Evolutionary conservation across 2,329 filamentous ascomycete genomes (phyloP), one percentile per base, ranked within the genome.

Genomic region (Claviceps pusilla): DNA sequence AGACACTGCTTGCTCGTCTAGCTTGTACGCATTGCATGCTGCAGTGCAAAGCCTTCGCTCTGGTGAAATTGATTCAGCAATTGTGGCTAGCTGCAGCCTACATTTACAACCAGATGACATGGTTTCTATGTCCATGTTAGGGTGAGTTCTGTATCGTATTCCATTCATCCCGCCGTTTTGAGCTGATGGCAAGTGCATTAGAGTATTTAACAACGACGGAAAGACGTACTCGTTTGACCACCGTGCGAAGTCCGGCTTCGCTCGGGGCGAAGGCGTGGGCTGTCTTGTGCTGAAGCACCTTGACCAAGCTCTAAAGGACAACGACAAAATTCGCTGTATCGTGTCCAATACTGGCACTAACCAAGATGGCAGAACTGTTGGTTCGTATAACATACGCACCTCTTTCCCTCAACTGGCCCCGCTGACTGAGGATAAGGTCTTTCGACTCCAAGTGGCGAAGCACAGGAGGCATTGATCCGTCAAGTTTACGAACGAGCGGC

Each of bases 261-360:
- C 75, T 0, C 73, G 81, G 14, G 82, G 79, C 7, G 81, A 84
- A 59, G 81, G 79, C 3, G 73, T 75, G 24, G 77, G 70, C 3
- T 70, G 76, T 50, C 59, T 84, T 2, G 62, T 83, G 11, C 62
- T 84, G n/a, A 84, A 84, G 66, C 73, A 72, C 0, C 68, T 83
- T 0, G 70, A 74, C 35, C 70, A 77, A 55, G 80, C 80, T 3
- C 61, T 80, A 29, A 67, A 63, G 43, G 78, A 80, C 57, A 75
- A 75, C 24, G 79, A 84, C 60, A 69, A 71, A 1, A 75, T 79
- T 54, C 67, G 73, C 42, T 74, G 74, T 14, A 66, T 80, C 28
- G 76, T 82, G 52, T 67, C 68, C 31, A 73, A 69, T 16, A 76
- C 71, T 4, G 76, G 72, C 2, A 66, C 73, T 47, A 80, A 80